Base-by-base conservation (phyloP, 495 filamentous ascomycete species). In the Penicillium egyptiacum region DNA sequence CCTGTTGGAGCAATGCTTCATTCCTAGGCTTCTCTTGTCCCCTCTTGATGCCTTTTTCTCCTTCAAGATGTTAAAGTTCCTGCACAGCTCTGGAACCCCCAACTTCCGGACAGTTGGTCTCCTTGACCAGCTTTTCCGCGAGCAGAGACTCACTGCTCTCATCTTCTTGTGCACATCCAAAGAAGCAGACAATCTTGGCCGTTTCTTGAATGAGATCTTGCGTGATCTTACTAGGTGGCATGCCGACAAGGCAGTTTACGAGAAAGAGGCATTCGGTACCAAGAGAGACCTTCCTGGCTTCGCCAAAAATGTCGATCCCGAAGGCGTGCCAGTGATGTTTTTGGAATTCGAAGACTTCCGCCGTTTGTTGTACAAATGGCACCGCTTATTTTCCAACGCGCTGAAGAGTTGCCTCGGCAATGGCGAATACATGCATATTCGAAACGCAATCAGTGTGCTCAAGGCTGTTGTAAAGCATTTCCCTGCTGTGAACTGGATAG, bases 371-470 rank as follows among this genome's bases (percentile, higher is more conserved):
- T 91, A 88, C 77, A 88, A 88, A 61, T 99, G 92, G 92, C 95
- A 99, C 71, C 83, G 86, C 40, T 79, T 86, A 26, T 73, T 99
- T 30, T 84, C 85, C 62, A 78, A 71, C 17, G 90, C 92, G 2
- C 70, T 99, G 42, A 89, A 89, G 62, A 79, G 76, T 19, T 96
- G 92, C 70, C 79, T 98, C 25, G 80, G 82, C 16, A 83, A 85
- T 12, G 85, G 81, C 58, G 92, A 99, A 68, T 99, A 94, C 81
- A 98, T 96, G 91, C 92, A 96, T 69, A 96, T 98, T 66, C 84
- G 91, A 12, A 99, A 99, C 67, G 90, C 92, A 31, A 95, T 97
- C 61, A 92, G 86, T 54, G 75, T 98, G n/a, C 78, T 97, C 51
- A 96, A 94, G 67, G 81, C 83, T 7, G 79, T 95, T 39, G 80